A percentile compares a stretch with the other conserved stretches of the same genome.
These are phyloP conservation scores for Akanthomyces muscarius DNA, from an alignment of 2,329 filamentous ascomycete species.

Conservation along the genomic window DNA sequence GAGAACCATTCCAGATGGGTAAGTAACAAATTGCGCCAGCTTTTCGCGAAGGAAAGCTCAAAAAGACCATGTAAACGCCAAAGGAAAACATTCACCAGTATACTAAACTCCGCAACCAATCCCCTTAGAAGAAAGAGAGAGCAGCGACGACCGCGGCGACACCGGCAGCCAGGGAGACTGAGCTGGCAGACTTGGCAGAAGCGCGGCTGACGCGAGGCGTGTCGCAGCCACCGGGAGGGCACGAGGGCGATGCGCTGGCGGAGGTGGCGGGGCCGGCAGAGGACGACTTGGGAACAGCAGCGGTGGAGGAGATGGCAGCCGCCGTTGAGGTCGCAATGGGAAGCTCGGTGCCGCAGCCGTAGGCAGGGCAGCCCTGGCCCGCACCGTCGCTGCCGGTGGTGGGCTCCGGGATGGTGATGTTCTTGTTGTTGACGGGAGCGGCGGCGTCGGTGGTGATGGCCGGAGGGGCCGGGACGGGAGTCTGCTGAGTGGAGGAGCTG, in stretches of 20 bases:
- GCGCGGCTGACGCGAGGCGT: neutral
- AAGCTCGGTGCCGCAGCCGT: constrained; percentile 5
- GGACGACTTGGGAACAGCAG: neutral
- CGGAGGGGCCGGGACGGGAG: neutral
- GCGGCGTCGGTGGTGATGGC: neutral
- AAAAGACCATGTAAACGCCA: neutral
- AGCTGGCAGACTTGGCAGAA: neutral
- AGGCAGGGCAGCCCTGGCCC: constrained; percentile 4
- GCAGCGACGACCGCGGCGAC: constrained; percentile 3
- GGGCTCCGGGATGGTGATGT: constrained; percentile 1
- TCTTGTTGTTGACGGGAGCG: constrained; percentile 2
- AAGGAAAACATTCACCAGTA: neutral
- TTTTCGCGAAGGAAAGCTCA: neutral
- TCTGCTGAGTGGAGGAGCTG: neutral
- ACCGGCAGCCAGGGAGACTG: neutral
- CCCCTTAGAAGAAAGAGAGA: neutral
- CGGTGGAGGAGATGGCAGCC: neutral
- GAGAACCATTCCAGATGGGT: neutral
- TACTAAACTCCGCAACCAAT: neutral
- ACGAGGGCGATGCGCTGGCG: neutral
- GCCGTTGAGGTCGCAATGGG: neutral
- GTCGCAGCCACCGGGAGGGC: constrained; percentile 9
- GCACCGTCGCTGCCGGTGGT: neutral
- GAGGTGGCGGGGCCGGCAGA: neutral
- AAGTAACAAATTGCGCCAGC: neutral